Percentiles rank a stretch among this genome's conserved stretches.
These are phyloP conservation scores for Fusarium penzigii DNA, from an alignment of 2,329 filamentous ascomycete species.

Conservation along the genomic window DNA sequence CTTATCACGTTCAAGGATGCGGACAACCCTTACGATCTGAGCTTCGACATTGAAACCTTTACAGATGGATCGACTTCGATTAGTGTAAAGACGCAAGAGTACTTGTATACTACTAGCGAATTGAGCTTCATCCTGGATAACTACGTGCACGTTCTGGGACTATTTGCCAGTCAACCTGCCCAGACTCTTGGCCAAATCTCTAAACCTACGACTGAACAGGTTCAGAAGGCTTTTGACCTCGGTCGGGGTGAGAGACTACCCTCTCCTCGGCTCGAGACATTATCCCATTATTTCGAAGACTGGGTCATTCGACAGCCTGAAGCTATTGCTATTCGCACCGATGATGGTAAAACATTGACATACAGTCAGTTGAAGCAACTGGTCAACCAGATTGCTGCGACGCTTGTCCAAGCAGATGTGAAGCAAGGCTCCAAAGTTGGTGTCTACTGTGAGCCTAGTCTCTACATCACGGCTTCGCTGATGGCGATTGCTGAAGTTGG, in stretches of 20 bases:
- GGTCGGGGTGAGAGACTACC: not conserved
- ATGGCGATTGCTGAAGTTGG: slow-evolving; percentile 43
- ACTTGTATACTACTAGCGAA: not conserved
- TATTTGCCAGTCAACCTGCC: not conserved
- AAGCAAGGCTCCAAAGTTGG: not conserved
- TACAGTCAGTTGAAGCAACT: not conserved
- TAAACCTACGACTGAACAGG: not conserved
- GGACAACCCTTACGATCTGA: not conserved
- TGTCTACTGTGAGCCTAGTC: not conserved
- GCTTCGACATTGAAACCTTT: not conserved
- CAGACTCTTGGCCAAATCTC: not conserved
- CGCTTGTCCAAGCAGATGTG: not conserved
- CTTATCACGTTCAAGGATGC: not conserved
- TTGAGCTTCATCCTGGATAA: not conserved
- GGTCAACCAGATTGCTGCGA: not conserved
- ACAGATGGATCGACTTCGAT: not conserved
- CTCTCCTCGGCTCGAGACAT: not conserved
- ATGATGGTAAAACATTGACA: not conserved
- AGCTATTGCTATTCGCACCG: not conserved
- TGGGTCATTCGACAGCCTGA: not conserved
- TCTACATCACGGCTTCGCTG: slow-evolving; percentile 17
- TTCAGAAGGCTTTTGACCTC: not conserved
- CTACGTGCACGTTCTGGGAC: not conserved
- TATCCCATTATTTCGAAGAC: not conserved
- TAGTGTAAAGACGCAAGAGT: not conserved